Base-by-base conservation (phyloP, 139 green algal genomes). In the Tetraselmis striata region DNA sequence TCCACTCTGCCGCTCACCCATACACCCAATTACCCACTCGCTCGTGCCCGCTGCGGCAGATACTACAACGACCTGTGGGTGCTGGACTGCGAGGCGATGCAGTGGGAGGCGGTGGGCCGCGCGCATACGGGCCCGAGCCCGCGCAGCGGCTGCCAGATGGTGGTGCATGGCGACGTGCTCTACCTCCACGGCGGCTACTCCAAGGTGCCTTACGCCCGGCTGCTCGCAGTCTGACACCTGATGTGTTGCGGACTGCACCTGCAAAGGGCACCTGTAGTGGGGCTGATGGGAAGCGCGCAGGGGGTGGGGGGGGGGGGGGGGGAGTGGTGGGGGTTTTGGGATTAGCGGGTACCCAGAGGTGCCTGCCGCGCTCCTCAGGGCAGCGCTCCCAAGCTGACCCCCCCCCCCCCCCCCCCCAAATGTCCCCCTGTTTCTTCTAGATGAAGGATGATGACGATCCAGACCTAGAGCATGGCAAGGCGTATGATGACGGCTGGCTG, bases 31-130 rank as follows among this genome's bases (percentile, higher is more conserved):
- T n/a, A n/a, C n/a, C n/a, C n/a, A n/a, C n/a, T n/a, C n/a, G n/a
- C n/a, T n/a, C n/a, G n/a, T n/a, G n/a, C n/a, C n/a, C n/a, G n/a
- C n/a, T n/a, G n/a, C n/a, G 28, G 22, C 85, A 94, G 92, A 83
- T 99, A 98, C 85, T 98, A 95, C 89, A 97, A 97, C 82, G 95
- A 98, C 84, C 78, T 98, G 45, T 98, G 94, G 92, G 82, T 87
- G 32, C 92, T 98, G 23, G 89, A 97, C 87, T 79, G 97, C 32
- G 85, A 93, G 23, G 90, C 92, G 29, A 79, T 95, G 29, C 90
- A 85, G 75, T 98, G 95, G 95, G 67, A 76, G 32, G 58, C 67
- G 0, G 76, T 94, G 32, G 89, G 86, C 1, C 80, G 83, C 59
- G 45, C 32, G 76, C 29, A 75, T 23, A 28, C 26, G 18, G 85